These are phyloP conservation scores for Pseudotsuga menziesii DNA, from an alignment of 75 land plant species.

Conservation along the genomic window DNA sequence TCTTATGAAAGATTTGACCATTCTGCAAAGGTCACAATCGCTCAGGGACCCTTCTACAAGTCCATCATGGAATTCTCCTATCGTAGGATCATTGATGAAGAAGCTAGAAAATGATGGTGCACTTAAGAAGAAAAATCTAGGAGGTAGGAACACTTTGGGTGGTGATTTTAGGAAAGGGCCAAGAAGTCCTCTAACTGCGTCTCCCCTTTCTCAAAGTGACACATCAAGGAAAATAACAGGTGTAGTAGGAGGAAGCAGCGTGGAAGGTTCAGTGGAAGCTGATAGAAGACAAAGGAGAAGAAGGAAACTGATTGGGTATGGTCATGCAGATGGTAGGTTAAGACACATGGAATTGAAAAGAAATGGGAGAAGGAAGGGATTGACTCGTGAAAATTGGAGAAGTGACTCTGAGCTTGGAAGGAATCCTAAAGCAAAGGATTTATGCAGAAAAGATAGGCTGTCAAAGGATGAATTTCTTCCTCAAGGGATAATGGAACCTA, in stretches of 20 bases:
- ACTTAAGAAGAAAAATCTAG: not conserved
- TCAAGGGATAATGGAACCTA: not conserved
- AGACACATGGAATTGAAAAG: slow-evolving; percentile 5
- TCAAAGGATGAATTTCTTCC: not conserved
- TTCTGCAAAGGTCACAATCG: slow-evolving; percentile 63
- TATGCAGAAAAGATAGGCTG: not conserved
- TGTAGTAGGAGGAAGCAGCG: slow-evolving; percentile 16
- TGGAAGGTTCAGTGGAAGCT: slow-evolving; percentile 11
- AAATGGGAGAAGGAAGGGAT: slow-evolving; percentile 2
- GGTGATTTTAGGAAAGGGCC: slow-evolving; percentile 22
- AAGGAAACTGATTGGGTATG: slow-evolving; percentile 18
- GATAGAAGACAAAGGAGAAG: slow-evolving; percentile 26
- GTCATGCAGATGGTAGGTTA: slow-evolving; percentile 6
- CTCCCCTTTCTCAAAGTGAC: slow-evolving; percentile 17
- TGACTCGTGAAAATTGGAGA: slow-evolving; percentile 7
- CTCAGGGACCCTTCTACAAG: slow-evolving; percentile 86
- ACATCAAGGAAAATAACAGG: slow-evolving; percentile 3
- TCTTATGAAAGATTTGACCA: slow-evolving; percentile 68
- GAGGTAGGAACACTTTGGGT: slow-evolving; percentile 31
- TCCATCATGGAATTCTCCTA: slow-evolving; percentile 53
- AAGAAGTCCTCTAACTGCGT: slow-evolving; percentile 17
- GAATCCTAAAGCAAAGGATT: not conserved
- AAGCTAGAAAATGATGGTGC: slow-evolving; percentile 25
- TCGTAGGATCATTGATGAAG: slow-evolving; percentile 24
- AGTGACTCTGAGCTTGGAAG: slow-evolving; percentile 12